Conservation (phyloP, 352 stramenopile genomes). For the Globisporangium paddicum region DNA sequence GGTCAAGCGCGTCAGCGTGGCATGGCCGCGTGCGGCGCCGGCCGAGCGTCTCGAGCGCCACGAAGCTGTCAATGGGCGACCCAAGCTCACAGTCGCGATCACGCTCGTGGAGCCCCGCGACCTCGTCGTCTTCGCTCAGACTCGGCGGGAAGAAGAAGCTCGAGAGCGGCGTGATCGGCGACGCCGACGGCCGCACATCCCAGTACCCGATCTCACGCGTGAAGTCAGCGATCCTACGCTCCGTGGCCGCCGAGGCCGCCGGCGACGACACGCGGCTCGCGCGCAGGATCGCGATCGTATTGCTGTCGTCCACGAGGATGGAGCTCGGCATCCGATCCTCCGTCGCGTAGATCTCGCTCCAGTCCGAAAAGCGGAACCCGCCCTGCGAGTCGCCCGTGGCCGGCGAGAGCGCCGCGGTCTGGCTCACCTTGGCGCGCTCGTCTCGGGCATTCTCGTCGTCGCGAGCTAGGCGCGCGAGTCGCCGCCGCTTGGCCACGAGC, state of each 20-base stretch:
- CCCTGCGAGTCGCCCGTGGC: slow-evolving; percentile 17
- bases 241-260: slow-evolving; percentile 11
- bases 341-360: slow-evolving; percentile 38
- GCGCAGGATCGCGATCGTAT: slow-evolving; percentile 43
- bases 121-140: slow-evolving; percentile 1
- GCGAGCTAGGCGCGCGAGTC: slow-evolving; percentile 4
- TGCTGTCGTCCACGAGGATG: slow-evolving; percentile 32
- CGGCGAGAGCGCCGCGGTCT: slow-evolving; percentile 8
- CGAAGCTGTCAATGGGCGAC: slow-evolving; percentile 33
- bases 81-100: not conserved
- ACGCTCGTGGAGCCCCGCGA: not conserved
- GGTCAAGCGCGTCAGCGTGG: slow-evolving; percentile 9
- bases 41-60: slow-evolving; percentile 31
- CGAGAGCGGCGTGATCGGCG: slow-evolving; percentile 42
- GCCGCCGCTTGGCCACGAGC: slow-evolving; percentile 10
- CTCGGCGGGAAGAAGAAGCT: slow-evolving; percentile 30
- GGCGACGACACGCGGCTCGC: slow-evolving; percentile 35
- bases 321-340: slow-evolving; percentile 30
- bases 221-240: slow-evolving; percentile 41
- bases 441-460: not conserved
- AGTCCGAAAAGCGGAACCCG: slow-evolving; percentile 34
- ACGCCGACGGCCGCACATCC: slow-evolving; percentile 41
- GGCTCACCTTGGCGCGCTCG: slow-evolving; percentile 9
- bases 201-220: slow-evolving; percentile 38
- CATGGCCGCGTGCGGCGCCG: slow-evolving; percentile 12